A percentile compares a stretch with the other conserved stretches of the same genome.
phyloP scores from a whole-genome alignment of 2,329 filamentous ascomycete species.

The Claviceps africana region DNA sequence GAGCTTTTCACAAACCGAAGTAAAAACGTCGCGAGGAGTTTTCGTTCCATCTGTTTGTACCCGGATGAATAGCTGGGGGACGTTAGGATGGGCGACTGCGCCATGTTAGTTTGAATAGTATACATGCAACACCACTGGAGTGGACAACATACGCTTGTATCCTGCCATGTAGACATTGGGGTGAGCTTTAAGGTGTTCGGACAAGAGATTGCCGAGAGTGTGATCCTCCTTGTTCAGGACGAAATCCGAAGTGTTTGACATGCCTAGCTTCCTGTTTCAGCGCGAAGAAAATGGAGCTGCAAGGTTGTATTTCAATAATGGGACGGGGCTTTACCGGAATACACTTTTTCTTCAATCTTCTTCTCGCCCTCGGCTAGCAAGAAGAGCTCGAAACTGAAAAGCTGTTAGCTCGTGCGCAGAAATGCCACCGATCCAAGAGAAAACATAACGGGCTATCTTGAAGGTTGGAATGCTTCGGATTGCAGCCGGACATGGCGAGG shows the following conservation, averaged over 20 bases:
- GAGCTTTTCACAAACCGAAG: slow-evolving; percentile 67
- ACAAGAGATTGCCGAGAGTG: slow-evolving; percentile 81
- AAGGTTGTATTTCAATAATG: neutral
- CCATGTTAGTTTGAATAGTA: slow-evolving; percentile 3
- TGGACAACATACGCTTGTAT: slow-evolving; percentile 58
- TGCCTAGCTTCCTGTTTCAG: slow-evolving; percentile 32
- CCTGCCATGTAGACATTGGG: slow-evolving; percentile 78
- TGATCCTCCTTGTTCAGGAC: slow-evolving; percentile 94
- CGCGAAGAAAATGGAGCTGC: neutral
- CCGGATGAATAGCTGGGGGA: slow-evolving; percentile 53
- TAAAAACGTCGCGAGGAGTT: slow-evolving; percentile 76
- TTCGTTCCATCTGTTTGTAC: slow-evolving; percentile 84
- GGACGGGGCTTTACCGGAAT: slow-evolving; percentile 54
- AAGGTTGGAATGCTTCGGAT: slow-evolving; percentile 26
- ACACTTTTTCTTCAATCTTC: slow-evolving; percentile 79
- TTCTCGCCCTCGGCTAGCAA: slow-evolving; percentile 77
- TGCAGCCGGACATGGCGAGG: slow-evolving; percentile 21
- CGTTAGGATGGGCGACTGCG: slow-evolving; percentile 43
- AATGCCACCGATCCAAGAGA: neutral
- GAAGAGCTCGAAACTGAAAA: slow-evolving; percentile 76
- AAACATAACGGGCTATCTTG: slow-evolving; percentile 22
- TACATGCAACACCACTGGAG: slow-evolving; percentile 10
- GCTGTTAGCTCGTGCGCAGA: slow-evolving; percentile 10
- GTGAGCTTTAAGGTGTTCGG: slow-evolving; percentile 72
- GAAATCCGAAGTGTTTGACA: slow-evolving; percentile 91